phyloP scores from a whole-genome alignment of 371 early-diverging fungal species.

The Mucor piriformis region DNA sequence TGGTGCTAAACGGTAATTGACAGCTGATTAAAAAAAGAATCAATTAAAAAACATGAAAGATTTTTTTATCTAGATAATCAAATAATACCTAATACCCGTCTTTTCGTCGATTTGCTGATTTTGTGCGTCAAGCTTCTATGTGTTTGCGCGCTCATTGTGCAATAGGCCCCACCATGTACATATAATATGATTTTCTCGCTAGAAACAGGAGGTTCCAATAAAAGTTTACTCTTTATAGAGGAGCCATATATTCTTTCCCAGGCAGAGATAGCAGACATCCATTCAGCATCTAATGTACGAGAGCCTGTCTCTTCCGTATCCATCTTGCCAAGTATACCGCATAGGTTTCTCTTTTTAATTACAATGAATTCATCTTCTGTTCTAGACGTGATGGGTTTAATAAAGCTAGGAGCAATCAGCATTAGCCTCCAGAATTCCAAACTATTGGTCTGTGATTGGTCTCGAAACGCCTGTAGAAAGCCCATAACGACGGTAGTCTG shows the following conservation, averaged over 20 bases:
- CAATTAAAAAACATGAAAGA: neutral
- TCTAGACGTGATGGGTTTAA: constrained; percentile 30
- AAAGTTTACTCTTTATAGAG: neutral
- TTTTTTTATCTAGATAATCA: neutral
- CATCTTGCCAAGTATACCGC: constrained; percentile 29
- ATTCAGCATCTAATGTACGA: constrained; percentile 33
- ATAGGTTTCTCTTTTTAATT: constrained; percentile 21
- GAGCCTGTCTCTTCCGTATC: constrained; percentile 30
- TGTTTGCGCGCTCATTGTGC: constrained; percentile 62
- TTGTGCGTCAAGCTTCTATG: constrained; percentile 61
- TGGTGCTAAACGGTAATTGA: constrained; percentile 81
- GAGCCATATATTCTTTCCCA: constrained; percentile 29
- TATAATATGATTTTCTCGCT: constrained; percentile 61
- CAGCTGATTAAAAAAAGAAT: constrained; percentile 26
- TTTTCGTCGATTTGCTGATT: constrained; percentile 52
- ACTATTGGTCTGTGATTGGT: constrained; percentile 32
- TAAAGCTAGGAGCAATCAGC: constrained; percentile 27
- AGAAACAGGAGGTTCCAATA: constrained; percentile 16
- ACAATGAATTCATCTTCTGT: constrained; percentile 29
- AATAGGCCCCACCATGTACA: constrained; percentile 71
- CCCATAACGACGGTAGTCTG: constrained; percentile 40
- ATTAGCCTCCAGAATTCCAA: constrained; percentile 42
- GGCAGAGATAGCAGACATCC: constrained; percentile 36
- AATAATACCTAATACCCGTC: constrained; percentile 50
- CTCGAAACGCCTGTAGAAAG: constrained; percentile 37